A percentile compares a stretch with the other conserved stretches of the same genome.
Evolutionary conservation across 495 filamentous ascomycete species (phyloP).

Genomic region (Sordaria brevicollis): DNA sequence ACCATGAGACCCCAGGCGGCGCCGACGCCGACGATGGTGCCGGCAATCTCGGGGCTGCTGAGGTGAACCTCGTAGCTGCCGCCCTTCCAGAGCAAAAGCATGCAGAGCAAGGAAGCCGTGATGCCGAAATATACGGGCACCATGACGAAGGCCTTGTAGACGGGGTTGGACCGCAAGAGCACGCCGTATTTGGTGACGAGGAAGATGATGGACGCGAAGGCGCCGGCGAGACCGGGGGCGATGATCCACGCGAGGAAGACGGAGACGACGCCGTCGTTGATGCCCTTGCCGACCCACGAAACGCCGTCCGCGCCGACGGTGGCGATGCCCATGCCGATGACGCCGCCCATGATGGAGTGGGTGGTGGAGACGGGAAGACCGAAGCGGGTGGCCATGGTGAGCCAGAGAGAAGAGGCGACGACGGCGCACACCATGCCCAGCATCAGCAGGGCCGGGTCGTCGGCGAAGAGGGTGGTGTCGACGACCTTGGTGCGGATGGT

Average conservation of each 20-base stretch:
- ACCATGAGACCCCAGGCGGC: slow-evolving; percentile 5
- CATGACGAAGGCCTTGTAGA: slow-evolving; percentile 44
- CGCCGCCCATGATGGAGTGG: slow-evolving; percentile 51
- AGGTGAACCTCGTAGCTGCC: slow-evolving; percentile 32
- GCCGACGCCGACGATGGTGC: slow-evolving; percentile 8
- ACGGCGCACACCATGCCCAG: slow-evolving; percentile 55
- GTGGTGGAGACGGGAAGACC: slow-evolving; percentile 55
- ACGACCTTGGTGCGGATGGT: slow-evolving; percentile 62
- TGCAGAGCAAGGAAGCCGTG: slow-evolving; percentile 49
- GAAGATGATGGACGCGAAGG: slow-evolving; percentile 52
- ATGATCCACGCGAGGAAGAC: slow-evolving; percentile 48
- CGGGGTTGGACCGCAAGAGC: slow-evolving; percentile 46
- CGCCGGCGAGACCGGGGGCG: slow-evolving; percentile 45
- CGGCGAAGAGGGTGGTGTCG: slow-evolving; percentile 35
- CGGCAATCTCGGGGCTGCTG: slow-evolving; percentile 24
- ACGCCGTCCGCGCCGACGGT: slow-evolving; percentile 35
- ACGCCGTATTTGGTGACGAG: slow-evolving; percentile 53
- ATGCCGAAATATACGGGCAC: slow-evolving; percentile 54
- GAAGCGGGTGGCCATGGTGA: slow-evolving; percentile 42
- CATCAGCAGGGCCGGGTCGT: slow-evolving; percentile 45
- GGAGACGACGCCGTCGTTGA: slow-evolving; percentile 35
- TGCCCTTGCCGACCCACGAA: slow-evolving; percentile 43
- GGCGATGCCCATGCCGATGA: slow-evolving; percentile 56
- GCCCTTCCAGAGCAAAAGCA: slow-evolving; percentile 54
- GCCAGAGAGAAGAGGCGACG: slow-evolving; percentile 47